Evolutionary conservation across 2,329 filamentous ascomycete species (phyloP), one percentile per base, ranked within the genome.

Genomic region (Hymenoscyphus salicellus): DNA sequence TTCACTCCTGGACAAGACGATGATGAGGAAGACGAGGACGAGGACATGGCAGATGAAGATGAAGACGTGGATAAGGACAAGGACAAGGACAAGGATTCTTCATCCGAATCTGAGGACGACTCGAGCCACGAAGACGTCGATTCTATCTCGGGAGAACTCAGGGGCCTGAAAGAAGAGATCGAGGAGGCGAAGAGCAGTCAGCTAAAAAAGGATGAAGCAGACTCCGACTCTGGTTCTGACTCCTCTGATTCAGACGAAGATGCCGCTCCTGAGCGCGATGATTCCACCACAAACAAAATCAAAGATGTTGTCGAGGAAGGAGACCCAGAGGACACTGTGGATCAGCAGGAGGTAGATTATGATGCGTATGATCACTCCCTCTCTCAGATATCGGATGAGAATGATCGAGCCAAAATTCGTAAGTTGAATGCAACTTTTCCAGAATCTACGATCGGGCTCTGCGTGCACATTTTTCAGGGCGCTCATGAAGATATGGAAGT

Each of bases 381-480:
- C 26, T 33, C 20, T 7, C 55, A 64, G 28, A 55, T 72, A 8
- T 28, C 52, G 17, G 67, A 71, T 63, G 41, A 69, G 58, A 63
- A 33, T 36, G 68, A 63, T 20, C 66, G 68, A 65, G 61, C 63
- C 8, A 70, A 68, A 62, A 71, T 76, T 49, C 69, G 66, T 67
- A 70, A 70, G 63, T 72, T 76, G 58, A 70, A 72, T 58, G 63
- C 68, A 52, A 71, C 71, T 17, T 76, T 75, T 68, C 74, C 73
- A 61, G 65, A 69, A 8, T 70, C 73, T 26, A 60, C 71, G 41
- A 57, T 74, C 52, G 65, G 62, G 17, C 68, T 76, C 55, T 72
- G 74, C 66, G 72, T 71, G 52, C 69, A 72, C 59, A 66, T 76
- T 20, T 60, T 74, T 14, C 58, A 70, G 46, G 70, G 71, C 8